Evolutionary conservation across 495 filamentous ascomycete genomes (phyloP).

Genomic region (Aspergillus wentii): DNA sequence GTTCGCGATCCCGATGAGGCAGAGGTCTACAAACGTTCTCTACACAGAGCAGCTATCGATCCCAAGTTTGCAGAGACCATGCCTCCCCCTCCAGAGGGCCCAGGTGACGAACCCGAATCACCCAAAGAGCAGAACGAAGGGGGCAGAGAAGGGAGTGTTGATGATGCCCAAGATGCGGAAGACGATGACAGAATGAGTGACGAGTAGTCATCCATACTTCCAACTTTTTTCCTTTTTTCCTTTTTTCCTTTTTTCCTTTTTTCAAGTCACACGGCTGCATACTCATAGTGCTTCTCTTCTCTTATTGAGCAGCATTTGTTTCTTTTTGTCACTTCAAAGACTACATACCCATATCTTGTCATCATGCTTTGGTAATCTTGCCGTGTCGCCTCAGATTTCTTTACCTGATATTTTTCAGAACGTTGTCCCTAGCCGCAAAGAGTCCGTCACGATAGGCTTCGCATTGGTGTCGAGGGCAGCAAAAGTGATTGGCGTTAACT

Average conservation of each 20-base stretch:
- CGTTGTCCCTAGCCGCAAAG: no score
- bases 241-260: no score
- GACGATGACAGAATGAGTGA: slow-evolving; percentile 22
- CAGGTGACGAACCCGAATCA: slow-evolving; percentile 12
- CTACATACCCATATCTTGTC: no score
- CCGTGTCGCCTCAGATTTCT: no score
- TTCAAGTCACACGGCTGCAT: no score
- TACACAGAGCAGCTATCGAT: slow-evolving; percentile 40
- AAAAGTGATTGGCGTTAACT: slow-evolving; percentile 15
- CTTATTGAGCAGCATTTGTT: neutral
- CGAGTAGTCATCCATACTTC: no score
- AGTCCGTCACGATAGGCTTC: neutral
- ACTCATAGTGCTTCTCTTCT: no score
- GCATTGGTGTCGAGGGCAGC: slow-evolving; percentile 5
- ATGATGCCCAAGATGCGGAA: slow-evolving; percentile 7
- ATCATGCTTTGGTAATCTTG: no score
- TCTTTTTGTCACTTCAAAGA: neutral
- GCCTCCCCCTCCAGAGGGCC: slow-evolving; percentile 31
- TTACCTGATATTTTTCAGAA: no score
- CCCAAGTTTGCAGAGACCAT: slow-evolving; percentile 37
- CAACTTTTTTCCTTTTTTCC: neutral
- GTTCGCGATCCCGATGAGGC: slow-evolving; percentile 50
- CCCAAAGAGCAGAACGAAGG: neutral
- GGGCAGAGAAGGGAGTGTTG: no score
- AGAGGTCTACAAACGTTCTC: slow-evolving; percentile 44